Conservation (phyloP, 1,139 yeast species). For the Nakaseomyces sp. region DNA sequence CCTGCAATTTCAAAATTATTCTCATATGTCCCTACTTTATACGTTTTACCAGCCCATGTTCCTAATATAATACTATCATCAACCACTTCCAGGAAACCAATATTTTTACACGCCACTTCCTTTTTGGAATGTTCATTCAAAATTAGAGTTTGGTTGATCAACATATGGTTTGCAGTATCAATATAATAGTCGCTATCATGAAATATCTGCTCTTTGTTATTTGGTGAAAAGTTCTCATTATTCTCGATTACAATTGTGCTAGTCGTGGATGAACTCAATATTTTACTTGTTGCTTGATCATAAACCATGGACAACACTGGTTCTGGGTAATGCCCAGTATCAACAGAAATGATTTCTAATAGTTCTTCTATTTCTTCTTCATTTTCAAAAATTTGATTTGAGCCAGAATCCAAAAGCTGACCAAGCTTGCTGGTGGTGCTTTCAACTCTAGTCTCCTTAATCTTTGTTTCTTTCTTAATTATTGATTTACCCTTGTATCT, state of each 20-base stretch:
- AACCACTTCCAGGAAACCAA: slow-evolving; percentile 1
- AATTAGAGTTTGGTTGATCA: neutral
- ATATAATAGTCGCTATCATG: slow-evolving; percentile 6
- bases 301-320: slow-evolving; percentile 21
- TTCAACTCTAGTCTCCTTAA: neutral
- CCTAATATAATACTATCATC: slow-evolving; percentile 11
- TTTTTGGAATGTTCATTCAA: neutral
- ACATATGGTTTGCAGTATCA: slow-evolving; percentile 13
- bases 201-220: neutral
- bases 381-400: neutral
- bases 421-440: neutral
- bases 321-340: slow-evolving; percentile 25
- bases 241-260: slow-evolving; percentile 8
- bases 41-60: slow-evolving; percentile 22
- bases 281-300: slow-evolving; percentile 3
- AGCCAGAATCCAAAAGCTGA: neutral
- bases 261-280: slow-evolving; percentile 13
- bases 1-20: neutral
- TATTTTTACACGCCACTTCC: neutral
- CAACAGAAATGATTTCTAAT: slow-evolving; percentile 20
- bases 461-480: neutral
- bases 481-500: neutral
- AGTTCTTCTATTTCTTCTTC: neutral
- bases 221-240: slow-evolving; percentile 2
- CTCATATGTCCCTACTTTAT: neutral